Evolutionary conservation across 2,329 filamentous ascomycete genomes (phyloP).

Genomic region (Hortaea sp.): DNA sequence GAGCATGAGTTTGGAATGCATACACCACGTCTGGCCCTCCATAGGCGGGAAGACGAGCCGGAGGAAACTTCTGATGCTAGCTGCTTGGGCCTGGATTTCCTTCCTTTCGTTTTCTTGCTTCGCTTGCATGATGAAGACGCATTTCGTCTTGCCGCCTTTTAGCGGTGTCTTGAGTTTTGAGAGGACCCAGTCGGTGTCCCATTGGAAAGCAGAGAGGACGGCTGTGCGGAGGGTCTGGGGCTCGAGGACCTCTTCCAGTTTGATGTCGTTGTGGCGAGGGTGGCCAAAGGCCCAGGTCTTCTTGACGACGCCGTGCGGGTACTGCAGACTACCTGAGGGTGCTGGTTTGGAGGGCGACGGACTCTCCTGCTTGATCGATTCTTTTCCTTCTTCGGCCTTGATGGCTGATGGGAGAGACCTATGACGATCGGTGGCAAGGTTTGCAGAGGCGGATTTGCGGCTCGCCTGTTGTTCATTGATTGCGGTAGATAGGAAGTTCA

Average conservation of each 20-base stretch:
- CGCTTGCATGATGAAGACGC: slow-evolving; percentile 51
- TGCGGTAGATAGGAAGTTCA: slow-evolving; percentile 15
- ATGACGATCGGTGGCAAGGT: slow-evolving; percentile 8
- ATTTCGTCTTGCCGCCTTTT: slow-evolving; percentile 43
- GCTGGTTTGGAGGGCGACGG: background rate
- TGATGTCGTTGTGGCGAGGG: slow-evolving; percentile 63
- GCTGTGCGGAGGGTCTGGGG: slow-evolving; percentile 61
- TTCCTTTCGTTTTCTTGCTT: slow-evolving; percentile 33
- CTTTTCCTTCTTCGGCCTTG: slow-evolving; percentile 4
- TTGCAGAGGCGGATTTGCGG: slow-evolving; percentile 14
- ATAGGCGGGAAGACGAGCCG: slow-evolving; percentile 73
- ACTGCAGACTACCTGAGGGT: slow-evolving; percentile 27
- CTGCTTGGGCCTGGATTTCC: slow-evolving; percentile 20
- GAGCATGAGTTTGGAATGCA: slow-evolving; percentile 93
- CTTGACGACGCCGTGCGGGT: slow-evolving; percentile 58
- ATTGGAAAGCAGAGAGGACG: slow-evolving; percentile 77
- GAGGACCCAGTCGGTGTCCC: slow-evolving; percentile 72
- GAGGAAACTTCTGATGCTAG: slow-evolving; percentile 33
- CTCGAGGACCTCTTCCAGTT: slow-evolving; percentile 77
- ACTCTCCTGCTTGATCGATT: background rate
- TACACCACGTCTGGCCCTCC: slow-evolving; percentile 57
- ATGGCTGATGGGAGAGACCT: background rate
- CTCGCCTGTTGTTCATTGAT: slow-evolving; percentile 12
- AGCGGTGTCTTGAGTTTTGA: slow-evolving; percentile 48
- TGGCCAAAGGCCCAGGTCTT: slow-evolving; percentile 67